Evolutionary conservation across 2,329 filamentous ascomycete species (phyloP), one percentile per base, ranked within the genome.

Genomic region (Pyrenochaeta sp.): DNA sequence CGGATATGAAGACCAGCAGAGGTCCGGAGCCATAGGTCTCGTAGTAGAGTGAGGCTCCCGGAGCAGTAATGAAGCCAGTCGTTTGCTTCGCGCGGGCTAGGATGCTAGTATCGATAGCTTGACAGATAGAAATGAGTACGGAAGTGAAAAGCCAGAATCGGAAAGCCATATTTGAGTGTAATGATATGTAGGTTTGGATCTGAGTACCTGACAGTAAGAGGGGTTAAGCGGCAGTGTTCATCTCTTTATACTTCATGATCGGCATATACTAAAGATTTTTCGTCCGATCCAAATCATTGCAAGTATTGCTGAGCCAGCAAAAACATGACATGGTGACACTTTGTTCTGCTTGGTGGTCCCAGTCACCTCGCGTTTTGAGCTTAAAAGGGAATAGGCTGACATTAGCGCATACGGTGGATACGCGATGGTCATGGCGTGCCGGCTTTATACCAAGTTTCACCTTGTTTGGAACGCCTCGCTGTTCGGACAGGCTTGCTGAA

Each of bases 1-100:
- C 73, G 22, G 70, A 65, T 40, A 77, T 73, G n/a, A 69, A 59
- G 37, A 76, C 55, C 10, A 77, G 59, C 5, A 72, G 52, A 5
- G 74, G 74, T 3, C 70, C 71, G 22, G 47, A 56, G 22, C 74
- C 74, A n/a, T 63, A 48, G 25, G 56, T 63, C 32, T 73, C 64
- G 56, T 77, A 76, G 58, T 69, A 64, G 15, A 76, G 62, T 5
- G 36, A 56, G n/a, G 73, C 72, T 25, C 66, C 67, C 6, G 66
- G 60, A 5, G 74, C 68, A 58, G 65, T 58, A 50, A 72, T 9
- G 32, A 12, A 36, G 32, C 32, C 32, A 13, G 32, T 36, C 12
- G 32, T 36, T 36, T 10, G 8, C 32, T 36, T 36, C 32, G 32
- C 32, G 12, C 1, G 8, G 8, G 32, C 32, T 36, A 9, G 12